Evolutionary conservation across 805 yeast genomes (phyloP).

Genomic region (Alloascoidea hylecoeti): DNA sequence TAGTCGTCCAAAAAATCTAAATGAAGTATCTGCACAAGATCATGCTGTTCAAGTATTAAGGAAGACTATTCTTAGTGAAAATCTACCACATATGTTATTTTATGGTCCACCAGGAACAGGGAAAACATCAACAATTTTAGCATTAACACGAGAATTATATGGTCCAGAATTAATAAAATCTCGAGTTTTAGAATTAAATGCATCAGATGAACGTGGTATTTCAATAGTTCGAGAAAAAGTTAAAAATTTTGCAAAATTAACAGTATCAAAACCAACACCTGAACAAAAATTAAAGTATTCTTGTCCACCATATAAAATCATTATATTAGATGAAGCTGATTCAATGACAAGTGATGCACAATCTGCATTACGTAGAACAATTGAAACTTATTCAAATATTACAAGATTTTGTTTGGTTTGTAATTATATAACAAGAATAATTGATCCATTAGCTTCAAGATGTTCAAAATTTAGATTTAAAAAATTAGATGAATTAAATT

Average conservation of each 20-base stretch:
- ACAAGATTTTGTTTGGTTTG: conserved; percentile 92
- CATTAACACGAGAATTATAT: conserved; percentile 65
- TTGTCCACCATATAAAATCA: conserved; percentile 92
- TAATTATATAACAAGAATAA: conserved; percentile 91
- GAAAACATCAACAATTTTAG: conserved; percentile 77
- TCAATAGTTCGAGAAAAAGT: conserved; percentile 77
- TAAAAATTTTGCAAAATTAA: conserved; percentile 73
- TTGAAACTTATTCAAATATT: conserved; percentile 80
- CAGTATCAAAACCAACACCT: conserved; percentile 66
- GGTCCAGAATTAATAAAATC: conserved; percentile 58
- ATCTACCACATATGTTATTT: conserved; percentile 82
- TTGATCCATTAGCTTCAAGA: conserved; percentile 92
- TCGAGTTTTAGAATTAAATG: conserved; percentile 73
- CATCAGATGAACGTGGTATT: conserved; percentile 87
- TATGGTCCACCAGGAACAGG: conserved; percentile 96
- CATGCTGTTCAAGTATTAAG: conserved; percentile 77
- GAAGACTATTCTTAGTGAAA: conserved; percentile 64
- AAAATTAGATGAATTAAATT: conserved; percentile 56
- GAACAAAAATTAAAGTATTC: conserved; percentile 67
- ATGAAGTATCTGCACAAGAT: conserved; percentile 85
- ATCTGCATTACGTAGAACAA: conserved; percentile 85
- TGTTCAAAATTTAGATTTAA: conserved; percentile 92
- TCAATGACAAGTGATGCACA: conserved; percentile 98
- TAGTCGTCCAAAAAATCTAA: conserved; percentile 72
- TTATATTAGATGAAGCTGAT: conserved; percentile 91